Evolutionary conservation across 768 basidiomycete species (phyloP).

Genomic region (Hydnum rufescens): DNA sequence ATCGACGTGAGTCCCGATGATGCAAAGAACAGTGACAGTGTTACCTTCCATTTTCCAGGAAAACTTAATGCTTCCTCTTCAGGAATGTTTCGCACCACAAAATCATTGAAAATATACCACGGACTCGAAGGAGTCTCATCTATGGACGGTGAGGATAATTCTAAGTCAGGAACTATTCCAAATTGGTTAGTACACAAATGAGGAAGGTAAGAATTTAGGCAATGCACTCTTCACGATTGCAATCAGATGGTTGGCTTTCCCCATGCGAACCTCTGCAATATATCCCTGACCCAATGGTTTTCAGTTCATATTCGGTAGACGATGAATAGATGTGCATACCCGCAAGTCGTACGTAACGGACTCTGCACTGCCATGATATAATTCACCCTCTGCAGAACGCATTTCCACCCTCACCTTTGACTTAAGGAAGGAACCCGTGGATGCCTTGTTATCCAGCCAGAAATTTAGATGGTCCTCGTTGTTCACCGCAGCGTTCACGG

Average conservation of each 20-base stretch:
- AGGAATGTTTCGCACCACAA: conserved; percentile 64
- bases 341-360: conserved; percentile 40
- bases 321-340: conserved; percentile 25
- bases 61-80: conserved; percentile 81
- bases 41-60: conserved; percentile 79
- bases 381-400: conserved; percentile 36
- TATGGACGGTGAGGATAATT: no score
- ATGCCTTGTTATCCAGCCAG: conserved; percentile 55
- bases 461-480: conserved; percentile 49
- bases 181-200: no score
- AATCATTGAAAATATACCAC: conserved; percentile 97
- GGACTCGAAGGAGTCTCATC: conserved; percentile 28
- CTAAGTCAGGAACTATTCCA: no score
- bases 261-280: conserved; percentile 51
- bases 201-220: neutral
- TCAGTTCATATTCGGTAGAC: neutral
- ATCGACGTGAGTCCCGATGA: neutral
- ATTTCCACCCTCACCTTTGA: conserved; percentile 25
- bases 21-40: conserved; percentile 9
- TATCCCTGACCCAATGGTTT: conserved; percentile 36
- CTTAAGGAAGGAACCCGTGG: conserved; percentile 37
- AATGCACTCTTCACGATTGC: conserved; percentile 62
- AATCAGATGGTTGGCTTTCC: conserved; percentile 69
- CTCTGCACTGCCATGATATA: conserved; percentile 21
- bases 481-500: conserved; percentile 67